phyloP scores from a whole-genome alignment of 2,329 filamentous ascomycete species.

The Penicillium oxalicum region DNA sequence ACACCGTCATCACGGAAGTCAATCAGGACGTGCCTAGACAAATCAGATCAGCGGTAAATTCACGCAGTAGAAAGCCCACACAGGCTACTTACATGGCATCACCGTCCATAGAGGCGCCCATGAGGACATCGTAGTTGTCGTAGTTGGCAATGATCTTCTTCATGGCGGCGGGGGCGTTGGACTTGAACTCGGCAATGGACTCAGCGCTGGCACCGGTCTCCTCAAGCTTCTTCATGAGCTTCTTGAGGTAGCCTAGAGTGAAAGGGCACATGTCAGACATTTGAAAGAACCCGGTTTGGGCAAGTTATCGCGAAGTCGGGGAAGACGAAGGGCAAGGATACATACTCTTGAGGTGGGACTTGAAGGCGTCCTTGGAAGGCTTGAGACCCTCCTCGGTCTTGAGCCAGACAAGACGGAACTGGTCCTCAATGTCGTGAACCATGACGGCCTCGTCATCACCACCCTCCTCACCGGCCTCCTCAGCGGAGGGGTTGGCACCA shows the following conservation, averaged over 20 bases:
- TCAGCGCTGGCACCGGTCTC: slow-evolving; percentile 53
- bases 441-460: slow-evolving; percentile 55
- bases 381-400: slow-evolving; percentile 40
- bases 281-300: background rate
- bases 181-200: slow-evolving; percentile 72
- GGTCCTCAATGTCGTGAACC: slow-evolving; percentile 90
- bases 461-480: slow-evolving; percentile 67
- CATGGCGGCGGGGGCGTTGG: slow-evolving; percentile 64
- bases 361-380: slow-evolving; percentile 75
- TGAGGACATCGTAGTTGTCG: slow-evolving; percentile 94
- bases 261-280: background rate
- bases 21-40: slow-evolving; percentile 70
- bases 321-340: slow-evolving; percentile 2
- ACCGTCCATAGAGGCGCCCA: slow-evolving; percentile 85
- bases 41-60: background rate
- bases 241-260: slow-evolving; percentile 77
- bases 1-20: slow-evolving; percentile 97
- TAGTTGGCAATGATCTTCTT: slow-evolving; percentile 86
- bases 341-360: slow-evolving; percentile 77
- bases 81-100: slow-evolving; percentile 73
- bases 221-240: slow-evolving; percentile 66
- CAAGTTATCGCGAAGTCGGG: too few relatives aligned
- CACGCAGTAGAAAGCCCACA: background rate
- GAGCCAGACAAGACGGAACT: slow-evolving; percentile 73
- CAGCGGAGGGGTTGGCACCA: slow-evolving; percentile 94